Base-by-base conservation (phyloP, 2,329 filamentous ascomycete genomes). In the Penicillium sp. region DNA sequence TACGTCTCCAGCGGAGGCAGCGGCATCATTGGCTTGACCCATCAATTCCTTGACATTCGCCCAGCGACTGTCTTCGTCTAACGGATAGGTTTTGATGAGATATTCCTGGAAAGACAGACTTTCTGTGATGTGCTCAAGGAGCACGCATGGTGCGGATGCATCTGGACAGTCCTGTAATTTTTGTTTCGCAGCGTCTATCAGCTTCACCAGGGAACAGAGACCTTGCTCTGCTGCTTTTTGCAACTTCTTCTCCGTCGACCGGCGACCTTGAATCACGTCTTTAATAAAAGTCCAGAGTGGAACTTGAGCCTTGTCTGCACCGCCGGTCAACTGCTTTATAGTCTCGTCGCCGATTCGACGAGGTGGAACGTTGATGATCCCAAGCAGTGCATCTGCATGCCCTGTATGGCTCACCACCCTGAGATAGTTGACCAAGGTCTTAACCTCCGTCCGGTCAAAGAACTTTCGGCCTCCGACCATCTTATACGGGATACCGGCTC, bases 381-480 rank as follows among this genome's bases (percentile, higher is more conserved):
- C 83, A 4, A 87, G 82, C 0, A 97, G 74, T 0, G 90, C 90
- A 66, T 96, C 92, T 61, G 92, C 95, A 67, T 95, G 92, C 41
- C 89, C 81, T 1, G 91, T 89, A 56, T 95, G 88, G 63, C 89
- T 84, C 28, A 96, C 84, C 3, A 95, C 87, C 28, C 91, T 83
- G 13, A 97, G 77, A 67, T 99, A 97, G 67, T 96, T 91, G 4
- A 97, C 73, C 0, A 97, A 69, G 6, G 90, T 80, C 69, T 94
- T 95, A 66, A 97, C 87, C 68, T 99, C 92, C 3, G 84, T 81
- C 46, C 94, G 85, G 61, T 99, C 94, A 64, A 95, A 97, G 69
- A 99, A 99, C 52, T 89, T 88, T 56, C 85, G 83, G 2, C 94
- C 92, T 63, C 88, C 92, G 46, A 97, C 86, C 92, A 97, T 96